Percentiles rank a stretch among this genome's conserved stretches.
Conservation (phyloP, 2,329 filamentous ascomycete genomes). For the Fusarium sp. region DNA sequence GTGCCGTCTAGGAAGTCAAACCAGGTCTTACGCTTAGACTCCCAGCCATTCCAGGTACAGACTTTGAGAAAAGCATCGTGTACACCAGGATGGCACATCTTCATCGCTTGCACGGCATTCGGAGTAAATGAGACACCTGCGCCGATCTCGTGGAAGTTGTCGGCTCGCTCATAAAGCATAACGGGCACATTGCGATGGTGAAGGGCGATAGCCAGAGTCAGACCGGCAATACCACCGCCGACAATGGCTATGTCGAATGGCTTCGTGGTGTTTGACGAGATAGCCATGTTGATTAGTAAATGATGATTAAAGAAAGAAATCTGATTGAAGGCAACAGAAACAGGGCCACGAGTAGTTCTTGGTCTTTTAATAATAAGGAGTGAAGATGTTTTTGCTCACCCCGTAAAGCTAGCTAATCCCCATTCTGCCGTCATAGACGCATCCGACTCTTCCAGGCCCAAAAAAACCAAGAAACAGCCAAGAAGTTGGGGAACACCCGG, state of each 20-base stretch:
- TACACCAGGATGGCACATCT: slow-evolving; percentile 49
- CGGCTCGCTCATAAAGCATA: slow-evolving; percentile 58
- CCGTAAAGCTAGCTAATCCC: not conserved
- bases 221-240: slow-evolving; percentile 62
- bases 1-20: slow-evolving; percentile 40
- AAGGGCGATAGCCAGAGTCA: slow-evolving; percentile 59
- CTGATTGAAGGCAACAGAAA: not conserved
- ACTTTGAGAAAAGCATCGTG: slow-evolving; percentile 45
- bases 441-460: not conserved
- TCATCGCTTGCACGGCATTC: slow-evolving; percentile 61
- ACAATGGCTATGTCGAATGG: slow-evolving; percentile 55
- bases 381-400: not conserved
- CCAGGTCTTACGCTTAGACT: slow-evolving; percentile 35
- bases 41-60: slow-evolving; percentile 39
- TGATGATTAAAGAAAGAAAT: not conserved
- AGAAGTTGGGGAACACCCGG: not conserved
- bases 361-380: not conserved
- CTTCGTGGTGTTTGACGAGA: slow-evolving; percentile 9
- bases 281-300: not conserved
- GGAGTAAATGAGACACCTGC: slow-evolving; percentile 63
- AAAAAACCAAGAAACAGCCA: not conserved
- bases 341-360: not conserved
- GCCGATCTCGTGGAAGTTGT: slow-evolving; percentile 56
- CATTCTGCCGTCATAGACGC: slow-evolving; percentile 8
- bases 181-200: slow-evolving; percentile 54